These are phyloP conservation scores for Botryotinia convoluta DNA, from an alignment of 2,329 filamentous ascomycete genomes.

Conservation along the genomic window DNA sequence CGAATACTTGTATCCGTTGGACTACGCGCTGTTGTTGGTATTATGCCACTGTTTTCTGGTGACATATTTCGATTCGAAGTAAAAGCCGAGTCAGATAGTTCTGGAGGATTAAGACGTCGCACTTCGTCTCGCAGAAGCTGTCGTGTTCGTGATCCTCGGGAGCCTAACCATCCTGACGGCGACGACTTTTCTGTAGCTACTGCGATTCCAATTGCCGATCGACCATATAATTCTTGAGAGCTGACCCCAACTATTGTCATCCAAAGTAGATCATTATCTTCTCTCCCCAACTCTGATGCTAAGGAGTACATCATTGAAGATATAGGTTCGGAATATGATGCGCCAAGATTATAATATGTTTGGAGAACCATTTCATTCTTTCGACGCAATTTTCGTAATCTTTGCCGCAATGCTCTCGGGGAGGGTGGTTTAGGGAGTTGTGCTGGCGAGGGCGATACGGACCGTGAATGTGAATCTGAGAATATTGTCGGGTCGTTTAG, in stretches of 20 bases:
- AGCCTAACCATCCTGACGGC: slow-evolving; percentile 72
- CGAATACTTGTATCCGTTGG: slow-evolving; percentile 91
- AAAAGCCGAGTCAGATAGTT: slow-evolving; percentile 53
- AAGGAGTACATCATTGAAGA: slow-evolving; percentile 93
- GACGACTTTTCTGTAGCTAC: slow-evolving; percentile 57
- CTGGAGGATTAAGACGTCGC: slow-evolving; percentile 82
- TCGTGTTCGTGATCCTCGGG: slow-evolving; percentile 78
- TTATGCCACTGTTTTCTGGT: slow-evolving; percentile 72
- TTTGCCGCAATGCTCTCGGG: slow-evolving; percentile 66
- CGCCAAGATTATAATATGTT: slow-evolving; percentile 81
- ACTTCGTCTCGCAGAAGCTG: slow-evolving; percentile 91
- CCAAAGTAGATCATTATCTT: slow-evolving; percentile 97
- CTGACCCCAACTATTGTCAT: slow-evolving; percentile 90
- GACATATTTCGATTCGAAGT: slow-evolving; percentile 58
- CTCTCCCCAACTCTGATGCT: slow-evolving; percentile 88
- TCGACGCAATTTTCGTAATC: slow-evolving; percentile 69
- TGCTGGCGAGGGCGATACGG: slow-evolving; percentile 52
- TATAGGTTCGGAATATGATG: slow-evolving; percentile 91
- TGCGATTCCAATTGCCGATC: slow-evolving; percentile 76
- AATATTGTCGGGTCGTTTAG: slow-evolving; percentile 48
- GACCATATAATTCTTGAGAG: slow-evolving; percentile 88
- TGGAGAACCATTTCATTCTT: slow-evolving; percentile 76
- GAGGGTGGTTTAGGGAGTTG: slow-evolving; percentile 63
- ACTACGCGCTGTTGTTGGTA: slow-evolving; percentile 82
- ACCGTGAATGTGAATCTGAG: slow-evolving; percentile 41